Conservation (phyloP, 2,329 filamentous ascomycete species). For the Exophiala sideris region DNA sequence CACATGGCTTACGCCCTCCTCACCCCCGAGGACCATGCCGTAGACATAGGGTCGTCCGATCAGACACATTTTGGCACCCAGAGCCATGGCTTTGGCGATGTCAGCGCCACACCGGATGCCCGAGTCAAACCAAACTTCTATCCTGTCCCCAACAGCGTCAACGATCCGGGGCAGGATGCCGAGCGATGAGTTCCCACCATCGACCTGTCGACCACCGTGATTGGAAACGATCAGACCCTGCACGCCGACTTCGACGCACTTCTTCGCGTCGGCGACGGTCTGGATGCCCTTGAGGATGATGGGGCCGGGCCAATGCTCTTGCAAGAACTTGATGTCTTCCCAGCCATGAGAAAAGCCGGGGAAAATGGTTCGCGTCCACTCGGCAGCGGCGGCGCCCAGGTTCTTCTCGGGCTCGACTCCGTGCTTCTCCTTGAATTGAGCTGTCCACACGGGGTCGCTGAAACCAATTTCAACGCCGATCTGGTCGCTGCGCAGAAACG, state of each 20-base stretch:
- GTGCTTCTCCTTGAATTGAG: constrained; percentile 52
- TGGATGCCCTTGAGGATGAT: constrained; percentile 60
- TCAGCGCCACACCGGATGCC: constrained; percentile 47
- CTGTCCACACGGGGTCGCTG: constrained; percentile 63
- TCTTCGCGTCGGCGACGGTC: constrained; percentile 41
- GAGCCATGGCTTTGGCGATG: constrained; percentile 46
- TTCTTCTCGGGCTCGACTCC: constrained; percentile 49
- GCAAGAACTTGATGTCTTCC: constrained; percentile 59
- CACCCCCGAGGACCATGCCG: constrained; percentile 54
- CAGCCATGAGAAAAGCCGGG: constrained; percentile 48
- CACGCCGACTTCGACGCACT: constrained; percentile 36
- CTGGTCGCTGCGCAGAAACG: constrained; percentile 53
- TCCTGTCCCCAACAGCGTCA: constrained; percentile 34
- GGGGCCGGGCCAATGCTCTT: constrained; percentile 61
- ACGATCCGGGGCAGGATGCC: constrained; percentile 56
- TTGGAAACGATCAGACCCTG: constrained; percentile 50
- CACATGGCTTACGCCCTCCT: constrained; percentile 53
- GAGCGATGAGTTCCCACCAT: constrained; percentile 44
- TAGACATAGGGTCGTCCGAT: constrained; percentile 54
- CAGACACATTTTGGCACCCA: constrained; percentile 54
- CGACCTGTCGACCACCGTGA: constrained; percentile 50
- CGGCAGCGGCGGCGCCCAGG: constrained; percentile 47
- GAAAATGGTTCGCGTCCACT: constrained; percentile 55
- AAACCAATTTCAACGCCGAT: constrained; percentile 62
- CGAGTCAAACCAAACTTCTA: constrained; percentile 47